Conservation (phyloP, 352 stramenopile species). For the Phytophthora quininea region DNA sequence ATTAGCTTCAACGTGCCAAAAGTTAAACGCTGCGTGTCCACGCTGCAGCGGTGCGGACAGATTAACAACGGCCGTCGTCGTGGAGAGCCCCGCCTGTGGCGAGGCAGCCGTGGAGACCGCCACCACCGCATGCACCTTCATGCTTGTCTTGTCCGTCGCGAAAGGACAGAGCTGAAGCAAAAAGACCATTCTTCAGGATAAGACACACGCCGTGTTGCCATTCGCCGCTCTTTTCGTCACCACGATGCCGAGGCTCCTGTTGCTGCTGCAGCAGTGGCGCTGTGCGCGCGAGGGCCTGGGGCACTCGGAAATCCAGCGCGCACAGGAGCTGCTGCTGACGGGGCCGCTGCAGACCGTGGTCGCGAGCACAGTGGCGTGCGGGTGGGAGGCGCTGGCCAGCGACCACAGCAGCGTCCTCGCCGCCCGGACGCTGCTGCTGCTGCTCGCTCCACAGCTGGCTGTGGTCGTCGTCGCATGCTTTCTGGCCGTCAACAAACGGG, state of each 20-base stretch:
- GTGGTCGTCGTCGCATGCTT: neutral
- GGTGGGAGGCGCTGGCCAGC: slow-evolving; percentile 26
- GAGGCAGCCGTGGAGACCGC: neutral
- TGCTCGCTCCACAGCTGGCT: neutral
- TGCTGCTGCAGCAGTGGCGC: slow-evolving; percentile 4
- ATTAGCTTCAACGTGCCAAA: slow-evolving; percentile 29
- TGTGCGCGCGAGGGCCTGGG: neutral
- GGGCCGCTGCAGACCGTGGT: slow-evolving; percentile 5
- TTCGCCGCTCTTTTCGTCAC: neutral
- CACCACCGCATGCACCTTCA: too few relatives aligned
- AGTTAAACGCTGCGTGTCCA: slow-evolving; percentile 45
- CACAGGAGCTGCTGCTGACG: slow-evolving; percentile 7
- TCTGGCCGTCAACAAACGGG: neutral
- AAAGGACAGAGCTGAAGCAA: slow-evolving; percentile 5
- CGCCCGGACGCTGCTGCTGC: neutral
- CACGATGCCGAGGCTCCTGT: too few relatives aligned
- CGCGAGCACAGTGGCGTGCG: slow-evolving; percentile 12
- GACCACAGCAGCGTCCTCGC: neutral
- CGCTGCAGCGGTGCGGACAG: slow-evolving; percentile 5
- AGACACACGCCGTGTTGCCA: neutral
- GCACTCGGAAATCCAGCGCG: slow-evolving; percentile 5
- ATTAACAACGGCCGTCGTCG: slow-evolving; percentile 7
- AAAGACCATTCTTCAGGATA: neutral
- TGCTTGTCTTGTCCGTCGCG: neutral
- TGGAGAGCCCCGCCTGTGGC: neutral